Evolutionary conservation across 768 basidiomycete genomes (phyloP), one percentile per base, ranked within the genome.

Genomic region (Lentinula edodes): DNA sequence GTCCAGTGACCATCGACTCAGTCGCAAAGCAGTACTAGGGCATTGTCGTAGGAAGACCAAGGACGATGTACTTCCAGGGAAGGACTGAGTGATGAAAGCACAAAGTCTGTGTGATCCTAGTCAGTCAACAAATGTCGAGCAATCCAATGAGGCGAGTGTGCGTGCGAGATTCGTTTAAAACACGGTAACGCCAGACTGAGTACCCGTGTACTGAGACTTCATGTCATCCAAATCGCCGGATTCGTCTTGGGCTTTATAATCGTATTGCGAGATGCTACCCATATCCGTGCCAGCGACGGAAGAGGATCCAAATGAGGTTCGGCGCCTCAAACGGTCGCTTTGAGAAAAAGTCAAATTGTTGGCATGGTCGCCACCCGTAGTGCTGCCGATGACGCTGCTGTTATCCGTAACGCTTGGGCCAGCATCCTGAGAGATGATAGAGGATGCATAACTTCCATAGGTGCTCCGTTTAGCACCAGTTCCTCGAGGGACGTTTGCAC

Each of bases 161-260:
- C 4, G 35, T 15, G 48, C 13, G 20, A n/a, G 28, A 38, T 41
- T 43, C 42, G 10, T 45, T 34, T 77, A 94, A 75, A 91, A 94
- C 65, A 91, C 90, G 42, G 92, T 94, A 64, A 94, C 82, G 50
- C 92, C 91, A 52, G 86, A 84, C 70, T 93, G 92, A 15, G 91
- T 93, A 32, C 89, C 90, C 7, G 90, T 78, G 71, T 94, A 94
- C 73, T 95, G 92, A 61, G 87, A 89, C 77, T 93, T 91, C 82
- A 93, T 85, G 71, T 95, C 92, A 70, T 94, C 92, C 69, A 86
- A 71, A 69, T 93, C 92, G 35, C 78, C 81, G 48, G 81, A 80
- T 62, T 90, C 92, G 69, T 93, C 93, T 72, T 93, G 93, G 68
- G 91, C 92, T 84, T 94, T 94, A 75, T 94, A 94, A 65, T 84